phyloP scores from a whole-genome alignment of 169 alveolate genomes.

The Plasmodium knowlesi region DNA sequence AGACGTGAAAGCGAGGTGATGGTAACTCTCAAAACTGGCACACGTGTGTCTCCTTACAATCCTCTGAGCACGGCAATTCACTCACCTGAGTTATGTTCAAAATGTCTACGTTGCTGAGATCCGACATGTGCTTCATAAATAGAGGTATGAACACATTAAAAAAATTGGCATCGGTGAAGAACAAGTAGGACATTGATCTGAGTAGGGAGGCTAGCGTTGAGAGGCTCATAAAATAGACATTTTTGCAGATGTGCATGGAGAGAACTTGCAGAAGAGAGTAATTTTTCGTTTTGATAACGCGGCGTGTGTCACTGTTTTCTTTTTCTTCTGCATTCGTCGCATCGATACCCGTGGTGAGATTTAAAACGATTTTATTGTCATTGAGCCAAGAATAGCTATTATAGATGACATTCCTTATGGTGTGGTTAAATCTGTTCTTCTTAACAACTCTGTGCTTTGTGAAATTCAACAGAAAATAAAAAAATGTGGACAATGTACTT shows the following conservation, averaged over 20 bases:
- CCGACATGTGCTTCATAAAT: conserved; percentile 53
- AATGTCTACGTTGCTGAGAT: conserved; percentile 49
- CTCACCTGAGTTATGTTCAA: conserved; percentile 70
- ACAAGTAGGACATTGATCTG: conserved; percentile 64
- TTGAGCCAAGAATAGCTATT: conserved; percentile 57
- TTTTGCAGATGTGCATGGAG: conserved; percentile 65
- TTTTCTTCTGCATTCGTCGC: background rate
- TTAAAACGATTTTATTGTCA: conserved; percentile 6
- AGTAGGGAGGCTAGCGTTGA: conserved; percentile 47
- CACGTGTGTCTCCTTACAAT: background rate
- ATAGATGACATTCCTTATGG: conserved; percentile 55
- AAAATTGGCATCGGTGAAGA: conserved; percentile 35
- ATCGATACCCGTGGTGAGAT: background rate
- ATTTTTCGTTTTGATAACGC: conserved; percentile 46
- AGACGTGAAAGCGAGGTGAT: background rate
- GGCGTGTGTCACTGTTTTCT: conserved; percentile 1
- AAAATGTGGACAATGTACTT: conserved; percentile 9
- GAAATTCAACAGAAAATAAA: conserved; percentile 28
- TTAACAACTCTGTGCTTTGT: conserved; percentile 30
- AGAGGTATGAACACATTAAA: conserved; percentile 67
- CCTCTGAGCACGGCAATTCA: background rate
- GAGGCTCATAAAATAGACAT: conserved; percentile 72
- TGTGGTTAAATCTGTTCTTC: conserved; percentile 72
- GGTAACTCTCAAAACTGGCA: background rate
- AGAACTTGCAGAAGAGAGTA: conserved; percentile 49